phyloP scores from a whole-genome alignment of 78 protist genomes.

The Dictyostelium capitatum region DNA sequence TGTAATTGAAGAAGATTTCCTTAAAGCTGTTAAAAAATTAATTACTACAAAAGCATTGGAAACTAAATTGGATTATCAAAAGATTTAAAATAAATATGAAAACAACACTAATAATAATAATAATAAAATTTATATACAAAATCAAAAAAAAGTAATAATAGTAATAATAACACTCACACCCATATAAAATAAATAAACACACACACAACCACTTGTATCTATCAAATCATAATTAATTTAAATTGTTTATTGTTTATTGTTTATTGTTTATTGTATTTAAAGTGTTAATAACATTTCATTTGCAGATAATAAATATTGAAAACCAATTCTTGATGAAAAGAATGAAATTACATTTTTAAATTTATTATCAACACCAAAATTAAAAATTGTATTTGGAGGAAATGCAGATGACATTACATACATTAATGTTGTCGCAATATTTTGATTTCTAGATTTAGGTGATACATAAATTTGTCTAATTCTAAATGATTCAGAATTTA shows the following conservation, averaged over 20 bases:
- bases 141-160: neutral
- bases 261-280: neutral
- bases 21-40: conserved; percentile 99
- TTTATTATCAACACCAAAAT: neutral
- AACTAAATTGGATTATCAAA: conserved; percentile 79
- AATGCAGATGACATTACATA: neutral
- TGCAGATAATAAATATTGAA: neutral
- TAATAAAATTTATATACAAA: neutral
- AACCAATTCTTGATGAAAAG: neutral
- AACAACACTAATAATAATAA: conserved; percentile 8
- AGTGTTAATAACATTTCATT: conserved; percentile 9
- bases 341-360: neutral
- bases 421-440: conserved; percentile 4
- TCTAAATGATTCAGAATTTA: neutral
- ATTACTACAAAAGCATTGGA: conserved; percentile 98
- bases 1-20: conserved; percentile 97
- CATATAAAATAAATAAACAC: too few species aligned
- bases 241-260: neutral
- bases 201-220: too few species aligned
- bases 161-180: neutral
- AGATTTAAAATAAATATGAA: conserved; percentile 43
- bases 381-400: neutral
- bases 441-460: neutral
- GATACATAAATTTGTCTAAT: neutral
- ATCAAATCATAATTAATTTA: too few species aligned